These are phyloP conservation scores for Clonostachys rosea DNA, from an alignment of 2,329 filamentous ascomycete genomes.

Conservation along the genomic window DNA sequence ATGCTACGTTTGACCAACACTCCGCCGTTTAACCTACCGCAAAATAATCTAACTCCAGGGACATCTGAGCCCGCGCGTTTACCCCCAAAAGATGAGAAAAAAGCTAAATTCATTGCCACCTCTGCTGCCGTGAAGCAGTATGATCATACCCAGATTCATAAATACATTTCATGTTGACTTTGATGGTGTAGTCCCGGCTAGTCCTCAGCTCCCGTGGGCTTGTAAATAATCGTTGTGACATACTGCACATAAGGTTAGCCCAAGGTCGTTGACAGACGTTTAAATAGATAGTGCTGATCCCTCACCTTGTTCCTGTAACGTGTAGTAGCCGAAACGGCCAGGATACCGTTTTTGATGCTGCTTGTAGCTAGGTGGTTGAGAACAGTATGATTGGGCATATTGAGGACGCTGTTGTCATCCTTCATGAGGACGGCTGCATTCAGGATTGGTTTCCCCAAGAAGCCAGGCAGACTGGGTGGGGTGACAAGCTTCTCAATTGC, in stretches of 20 bases:
- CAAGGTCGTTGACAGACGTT: not conserved
- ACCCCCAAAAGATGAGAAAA: too few species aligned
- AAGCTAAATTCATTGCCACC: too few species aligned
- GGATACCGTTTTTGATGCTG: conserved; percentile 93
- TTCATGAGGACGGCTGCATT: conserved; percentile 91
- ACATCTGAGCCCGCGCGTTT: too few species aligned
- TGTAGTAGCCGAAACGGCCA: conserved; percentile 96
- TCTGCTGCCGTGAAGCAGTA: too few species aligned
- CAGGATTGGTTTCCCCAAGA: conserved; percentile 89
- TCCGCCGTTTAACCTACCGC: too few species aligned
- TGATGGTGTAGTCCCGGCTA: conserved; percentile 5
- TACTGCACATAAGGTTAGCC: conserved; percentile 53
- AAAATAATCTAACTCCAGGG: too few species aligned
- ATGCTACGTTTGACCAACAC: too few species aligned
- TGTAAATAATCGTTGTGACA: conserved; percentile 96
- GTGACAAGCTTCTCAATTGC: conserved; percentile 77
- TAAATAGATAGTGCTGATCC: not conserved
- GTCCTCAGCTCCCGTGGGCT: conserved; percentile 66
- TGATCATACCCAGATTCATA: too few species aligned
- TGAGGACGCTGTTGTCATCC: conserved; percentile 95
- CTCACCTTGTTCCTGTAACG: conserved; percentile 89
- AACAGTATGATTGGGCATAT: conserved; percentile 95
- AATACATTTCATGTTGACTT: not conserved
- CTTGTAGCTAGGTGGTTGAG: conserved; percentile 95
- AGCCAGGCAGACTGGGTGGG: conserved; percentile 82